These are phyloP conservation scores for Friedmanniomyces endolithicus DNA, from an alignment of 495 filamentous ascomycete species.

Conservation along the genomic window DNA sequence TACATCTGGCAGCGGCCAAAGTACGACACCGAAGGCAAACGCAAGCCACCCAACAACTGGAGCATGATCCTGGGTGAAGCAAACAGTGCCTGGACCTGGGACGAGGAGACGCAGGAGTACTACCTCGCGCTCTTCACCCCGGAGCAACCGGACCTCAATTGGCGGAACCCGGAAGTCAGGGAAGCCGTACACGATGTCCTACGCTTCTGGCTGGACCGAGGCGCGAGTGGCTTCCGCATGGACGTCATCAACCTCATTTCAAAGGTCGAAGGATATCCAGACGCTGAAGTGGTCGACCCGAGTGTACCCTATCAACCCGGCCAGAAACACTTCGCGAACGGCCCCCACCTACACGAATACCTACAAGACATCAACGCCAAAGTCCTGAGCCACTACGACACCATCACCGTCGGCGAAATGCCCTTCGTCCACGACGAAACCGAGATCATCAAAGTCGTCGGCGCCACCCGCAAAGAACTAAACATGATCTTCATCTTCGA, in stretches of 20 bases:
- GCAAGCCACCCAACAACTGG: slow-evolving; percentile 50
- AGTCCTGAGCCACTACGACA: slow-evolving; percentile 36
- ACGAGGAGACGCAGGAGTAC: slow-evolving; percentile 40
- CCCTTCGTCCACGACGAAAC: slow-evolving; percentile 33
- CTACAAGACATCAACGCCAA: slow-evolving; percentile 36
- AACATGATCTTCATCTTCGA: slow-evolving; percentile 48
- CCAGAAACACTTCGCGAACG: slow-evolving; percentile 40
- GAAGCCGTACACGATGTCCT: slow-evolving; percentile 40
- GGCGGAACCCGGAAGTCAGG: slow-evolving; percentile 40
- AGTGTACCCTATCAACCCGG: slow-evolving; percentile 36
- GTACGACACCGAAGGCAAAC: slow-evolving; percentile 38
- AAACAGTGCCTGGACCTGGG: slow-evolving; percentile 43
- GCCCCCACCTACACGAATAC: slow-evolving; percentile 46
- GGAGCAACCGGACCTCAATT: slow-evolving; percentile 46
- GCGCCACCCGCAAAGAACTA: slow-evolving; percentile 33
- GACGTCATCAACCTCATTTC: slow-evolving; percentile 46
- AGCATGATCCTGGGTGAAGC: slow-evolving; percentile 38
- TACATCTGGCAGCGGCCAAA: slow-evolving; percentile 46
- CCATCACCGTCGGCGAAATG: slow-evolving; percentile 43
- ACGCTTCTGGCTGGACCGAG: slow-evolving; percentile 42
- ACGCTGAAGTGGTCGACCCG: slow-evolving; percentile 34
- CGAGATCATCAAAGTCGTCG: slow-evolving; percentile 39
- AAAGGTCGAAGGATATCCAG: slow-evolving; percentile 34
- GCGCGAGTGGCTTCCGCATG: slow-evolving; percentile 44
- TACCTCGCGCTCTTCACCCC: slow-evolving; percentile 41